A percentile compares a stretch with the other conserved stretches of the same genome.
Conservation (phyloP, 371 early-diverging fungal genomes). For the Parasitella parasitica region DNA sequence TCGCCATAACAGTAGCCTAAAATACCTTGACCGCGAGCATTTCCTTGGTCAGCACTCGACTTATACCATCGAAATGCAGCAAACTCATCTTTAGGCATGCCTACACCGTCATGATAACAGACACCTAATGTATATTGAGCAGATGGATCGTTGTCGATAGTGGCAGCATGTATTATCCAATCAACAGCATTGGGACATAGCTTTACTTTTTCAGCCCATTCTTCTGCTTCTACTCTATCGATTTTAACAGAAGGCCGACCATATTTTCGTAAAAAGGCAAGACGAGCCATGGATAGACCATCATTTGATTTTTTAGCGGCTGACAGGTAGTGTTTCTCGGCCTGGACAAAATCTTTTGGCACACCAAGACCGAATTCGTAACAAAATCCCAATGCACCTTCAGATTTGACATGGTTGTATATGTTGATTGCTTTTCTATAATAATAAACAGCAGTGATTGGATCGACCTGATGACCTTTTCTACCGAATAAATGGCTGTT, state of each 20-base stretch:
- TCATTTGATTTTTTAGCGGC: conserved; percentile 38
- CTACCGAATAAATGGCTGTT: conserved; percentile 60
- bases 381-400: conserved; percentile 60
- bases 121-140: conserved; percentile 61
- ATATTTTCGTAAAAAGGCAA: conserved; percentile 74
- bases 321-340: conserved; percentile 58
- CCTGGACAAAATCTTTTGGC: conserved; percentile 44
- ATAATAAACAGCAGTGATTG: conserved; percentile 42
- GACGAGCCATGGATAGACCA: conserved; percentile 58
- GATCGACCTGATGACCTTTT: conserved; percentile 36
- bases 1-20: conserved; percentile 76
- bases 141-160: conserved; percentile 33
- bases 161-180: conserved; percentile 64
- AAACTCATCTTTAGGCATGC: conserved; percentile 44
- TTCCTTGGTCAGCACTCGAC: conserved; percentile 58
- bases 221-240: conserved; percentile 66
- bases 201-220: conserved; percentile 45
- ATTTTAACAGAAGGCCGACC: conserved; percentile 72
- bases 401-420: conserved; percentile 39
- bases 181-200: conserved; percentile 38
- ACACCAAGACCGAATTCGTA: conserved; percentile 79
- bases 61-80: conserved; percentile 62
- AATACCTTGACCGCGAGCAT: conserved; percentile 68
- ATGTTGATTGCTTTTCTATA: conserved; percentile 43
- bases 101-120: conserved; percentile 72